Evolutionary conservation across 306 rosid species (phyloP), one percentile per base, ranked within the genome.

Genomic region (Prunus mongolica): DNA sequence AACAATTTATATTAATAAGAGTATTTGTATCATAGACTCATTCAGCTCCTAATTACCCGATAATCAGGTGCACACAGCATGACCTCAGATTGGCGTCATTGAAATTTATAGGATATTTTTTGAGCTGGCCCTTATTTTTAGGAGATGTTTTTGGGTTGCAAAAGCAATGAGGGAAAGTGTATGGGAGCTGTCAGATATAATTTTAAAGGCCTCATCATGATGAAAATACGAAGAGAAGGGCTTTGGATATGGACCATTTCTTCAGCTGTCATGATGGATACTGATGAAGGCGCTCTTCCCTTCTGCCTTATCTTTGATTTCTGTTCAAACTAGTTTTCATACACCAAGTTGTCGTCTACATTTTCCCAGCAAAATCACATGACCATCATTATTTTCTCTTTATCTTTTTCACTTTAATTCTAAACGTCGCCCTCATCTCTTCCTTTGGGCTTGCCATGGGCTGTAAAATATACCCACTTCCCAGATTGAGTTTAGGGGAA

Each of bases 21-120:
- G 16, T 51, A 51, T 51, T 16, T 16, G 56, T 5, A 16, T 13
- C n/a, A 16, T 51, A 51, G 56, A 51, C n/a, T 51, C 56, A 51
- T 51, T 38, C 8, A 7, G 44, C 44, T 38, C 44, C 44, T 38
- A 38, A 38, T 38, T 38, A 38, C 44, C 44, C 44, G 44, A 38
- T 38, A 38, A 38, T 6, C 44, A 38, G 44, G 44, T 38, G 50
- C 45, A 61, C 69, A 76, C 41, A 87, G 87, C 87, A 75, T 88
- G 93, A 91, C 85, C 80, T 84, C 84, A 87, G 52, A 34, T 77
- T 79, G 77, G 76, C 89, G 61, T 87, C 87, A 88, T 27, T 46
- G 68, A 60, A 60, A 4, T 45, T 19, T 44, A 41, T 24, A 3
- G 11, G 69, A 73, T 60, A 45, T 27, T 45, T 45, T 73, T 56